phyloP scores from a whole-genome alignment of 164 flowering plant genomes.

The Macadamia integrifolia region DNA sequence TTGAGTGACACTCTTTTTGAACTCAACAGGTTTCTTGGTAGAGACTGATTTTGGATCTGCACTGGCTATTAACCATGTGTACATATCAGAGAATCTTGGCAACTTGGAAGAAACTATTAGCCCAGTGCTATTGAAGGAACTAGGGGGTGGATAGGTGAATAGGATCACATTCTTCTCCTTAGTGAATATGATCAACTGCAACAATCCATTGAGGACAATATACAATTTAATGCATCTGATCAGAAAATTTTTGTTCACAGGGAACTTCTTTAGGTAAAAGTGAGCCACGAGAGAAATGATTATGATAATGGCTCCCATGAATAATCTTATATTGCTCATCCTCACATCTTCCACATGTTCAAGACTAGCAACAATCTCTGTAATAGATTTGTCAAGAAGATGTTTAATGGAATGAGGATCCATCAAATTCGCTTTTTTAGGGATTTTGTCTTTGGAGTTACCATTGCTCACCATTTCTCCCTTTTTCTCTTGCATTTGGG shows the following conservation, averaged over 20 bases:
- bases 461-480: conserved; percentile 15
- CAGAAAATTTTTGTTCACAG: conserved; percentile 68
- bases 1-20: conserved; percentile 66
- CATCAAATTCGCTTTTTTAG: conserved; percentile 77
- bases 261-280: conserved; percentile 90
- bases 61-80: conserved; percentile 50
- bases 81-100: conserved; percentile 78
- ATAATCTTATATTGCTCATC: conserved; percentile 67
- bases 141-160: conserved; percentile 74
- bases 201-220: conserved; percentile 49
- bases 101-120: conserved; percentile 68
- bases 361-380: conserved; percentile 73
- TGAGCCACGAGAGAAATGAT: conserved; percentile 78
- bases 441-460: conserved; percentile 23
- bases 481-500: conserved; percentile 5
- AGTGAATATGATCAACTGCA: conserved; percentile 71
- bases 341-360: conserved; percentile 78
- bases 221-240: conserved; percentile 76
- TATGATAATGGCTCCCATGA: conserved; percentile 62
- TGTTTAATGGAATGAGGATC: conserved; percentile 89
- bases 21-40: conserved; percentile 23
- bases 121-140: conserved; percentile 69
- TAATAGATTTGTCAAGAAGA: conserved; percentile 76
- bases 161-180: conserved; percentile 88
- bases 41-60: background rate